These are phyloP conservation scores for Adansonia madagascariensis DNA, from an alignment of 441 rosid genomes.

Conservation along the genomic window DNA sequence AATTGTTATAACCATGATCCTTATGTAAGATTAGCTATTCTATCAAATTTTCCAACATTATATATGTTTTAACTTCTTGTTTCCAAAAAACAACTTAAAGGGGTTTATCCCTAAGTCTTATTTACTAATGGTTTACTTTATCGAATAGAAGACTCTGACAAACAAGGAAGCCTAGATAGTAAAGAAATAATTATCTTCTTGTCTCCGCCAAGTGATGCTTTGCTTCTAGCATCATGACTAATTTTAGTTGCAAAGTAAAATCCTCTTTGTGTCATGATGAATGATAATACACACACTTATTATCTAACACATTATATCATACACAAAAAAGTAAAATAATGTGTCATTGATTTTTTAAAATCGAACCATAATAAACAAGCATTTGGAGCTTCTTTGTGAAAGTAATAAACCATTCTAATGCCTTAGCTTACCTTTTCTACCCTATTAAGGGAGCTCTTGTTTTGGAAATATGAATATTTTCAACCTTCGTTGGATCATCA, in stretches of 20 bases:
- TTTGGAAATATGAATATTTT: slow-evolving; percentile 38
- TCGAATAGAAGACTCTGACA: not conserved
- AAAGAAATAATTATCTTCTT: slow-evolving; percentile 40
- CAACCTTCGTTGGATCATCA: slow-evolving; percentile 42
- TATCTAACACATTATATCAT: slow-evolving; percentile 38
- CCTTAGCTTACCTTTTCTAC: slow-evolving; percentile 49
- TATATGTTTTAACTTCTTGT: slow-evolving; percentile 9
- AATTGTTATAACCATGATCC: not conserved
- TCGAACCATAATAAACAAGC: slow-evolving; percentile 2
- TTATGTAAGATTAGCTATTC: not conserved
- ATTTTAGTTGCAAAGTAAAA: slow-evolving; percentile 45
- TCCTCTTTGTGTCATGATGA: slow-evolving; percentile 41
- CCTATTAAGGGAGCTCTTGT: slow-evolving; percentile 33
- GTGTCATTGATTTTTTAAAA: slow-evolving; percentile 10
- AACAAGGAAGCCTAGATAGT: not conserved
- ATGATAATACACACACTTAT: slow-evolving; percentile 30
- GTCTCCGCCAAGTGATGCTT: slow-evolving; percentile 41
- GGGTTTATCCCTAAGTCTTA: not conserved
- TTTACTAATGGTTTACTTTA: not conserved
- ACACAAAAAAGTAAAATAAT: slow-evolving; percentile 32
- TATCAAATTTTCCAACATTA: slow-evolving; percentile 5
- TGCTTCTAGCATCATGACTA: slow-evolving; percentile 43
- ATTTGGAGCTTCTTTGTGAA: not conserved
- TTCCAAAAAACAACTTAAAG: not conserved
- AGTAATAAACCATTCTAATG: slow-evolving; percentile 11